Percentiles rank a stretch among this genome's conserved stretches.
phyloP scores from a whole-genome alignment of 176 grass and related monocot genomes.

The Aegilops bicornis region DNA sequence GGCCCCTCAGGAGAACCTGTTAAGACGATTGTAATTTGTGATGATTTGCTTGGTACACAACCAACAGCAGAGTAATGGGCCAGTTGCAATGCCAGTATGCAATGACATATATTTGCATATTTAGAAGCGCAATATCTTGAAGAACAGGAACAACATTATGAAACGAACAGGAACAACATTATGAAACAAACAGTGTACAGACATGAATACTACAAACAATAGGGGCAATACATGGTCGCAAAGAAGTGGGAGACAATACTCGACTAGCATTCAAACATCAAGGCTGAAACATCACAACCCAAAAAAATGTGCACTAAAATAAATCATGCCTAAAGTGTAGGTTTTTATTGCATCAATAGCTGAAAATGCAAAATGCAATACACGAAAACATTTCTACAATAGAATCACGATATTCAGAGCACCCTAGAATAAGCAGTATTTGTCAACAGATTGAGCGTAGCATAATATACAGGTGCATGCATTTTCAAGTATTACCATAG shows the following conservation, averaged over 20 bases:
- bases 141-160: too few species aligned
- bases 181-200: too few species aligned
- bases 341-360: neutral
- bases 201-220: too few species aligned
- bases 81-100: neutral
- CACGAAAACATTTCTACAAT: neutral
- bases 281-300: neutral
- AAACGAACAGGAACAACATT: too few species aligned
- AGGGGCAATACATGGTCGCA: too few species aligned
- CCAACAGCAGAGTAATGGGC: neutral
- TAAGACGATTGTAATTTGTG: neutral
- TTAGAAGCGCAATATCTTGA: too few species aligned
- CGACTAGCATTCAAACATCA: neutral
- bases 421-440: neutral
- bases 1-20: slow-evolving; percentile 68
- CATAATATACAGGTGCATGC: neutral
- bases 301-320: neutral
- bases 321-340: neutral
- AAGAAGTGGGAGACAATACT: neutral
- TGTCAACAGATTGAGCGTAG: neutral
- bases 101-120: too few species aligned
- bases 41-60: neutral
- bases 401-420: neutral
- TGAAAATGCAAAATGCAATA: neutral
- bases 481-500: neutral